Base-by-base conservation (phyloP, 75 land plant genomes). In the Pinus tabuliformis region DNA sequence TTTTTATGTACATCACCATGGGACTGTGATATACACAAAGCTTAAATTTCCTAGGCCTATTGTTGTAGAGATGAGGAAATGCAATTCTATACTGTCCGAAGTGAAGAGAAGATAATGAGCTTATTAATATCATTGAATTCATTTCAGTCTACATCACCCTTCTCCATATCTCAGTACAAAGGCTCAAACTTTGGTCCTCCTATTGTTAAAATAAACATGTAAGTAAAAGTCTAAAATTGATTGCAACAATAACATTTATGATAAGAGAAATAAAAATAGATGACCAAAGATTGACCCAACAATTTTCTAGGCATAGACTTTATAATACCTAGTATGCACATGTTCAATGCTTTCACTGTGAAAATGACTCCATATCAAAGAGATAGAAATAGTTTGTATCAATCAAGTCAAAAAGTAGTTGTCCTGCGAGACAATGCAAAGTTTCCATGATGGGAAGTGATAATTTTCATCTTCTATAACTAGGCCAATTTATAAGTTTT, bases 181-280 rank as follows among this genome's bases (percentile, higher is more conserved):
- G 99, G 99, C 82, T 97, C 99, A 89, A 97, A 97, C 73, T 97
- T 97, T 12, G 99, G 99, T 64, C 99, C 99, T 56, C 99, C 99
- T 95, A 79, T 57, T 78, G 64, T 54, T 58, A n/a, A n/a, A 15
- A 37, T 21, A 30, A 6, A 36, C 33, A n/a, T 3, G 5, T 20
- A 7, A 68, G 24, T n/a, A 17, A 56, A 49, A 20, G 77, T 36
- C 33, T 59, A 16, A 37, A 52, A 24, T 33, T 39, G 52, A 49
- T 8, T 49, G 12, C 11, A 77, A 13, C 5, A 58, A 58, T 64
- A 37, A 59, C 21, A 33, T 16, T 16, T 9, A 65, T 33, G 22
- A 57, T 5, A 6, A 21, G 33, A 21, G n/a, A 12, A 68, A 68
- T 3, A 63, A 1, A 42, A 39, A 6, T 20, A 42, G 45, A 68